These are phyloP conservation scores for Quercus phellos DNA, from an alignment of 331 rosid genomes.

Conservation along the genomic window DNA sequence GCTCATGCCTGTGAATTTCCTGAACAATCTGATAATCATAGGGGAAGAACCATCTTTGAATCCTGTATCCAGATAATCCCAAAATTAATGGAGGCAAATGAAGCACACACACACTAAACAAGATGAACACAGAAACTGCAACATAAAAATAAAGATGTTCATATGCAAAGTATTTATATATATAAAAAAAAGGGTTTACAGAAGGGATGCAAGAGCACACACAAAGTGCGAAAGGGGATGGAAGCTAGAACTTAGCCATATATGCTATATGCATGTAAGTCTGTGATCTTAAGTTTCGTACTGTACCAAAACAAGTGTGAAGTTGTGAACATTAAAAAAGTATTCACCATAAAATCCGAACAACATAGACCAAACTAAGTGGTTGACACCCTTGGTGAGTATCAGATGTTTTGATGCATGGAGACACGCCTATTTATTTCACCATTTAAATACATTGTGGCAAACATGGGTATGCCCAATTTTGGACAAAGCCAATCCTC, in stretches of 20 bases:
- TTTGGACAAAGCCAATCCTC: background rate
- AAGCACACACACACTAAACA: background rate
- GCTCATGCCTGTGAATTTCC: conserved; percentile 75
- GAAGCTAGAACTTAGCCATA: background rate
- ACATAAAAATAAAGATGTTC: background rate
- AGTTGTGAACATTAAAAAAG: background rate
- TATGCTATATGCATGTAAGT: background rate
- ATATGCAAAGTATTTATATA: background rate
- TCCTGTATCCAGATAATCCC: conserved; percentile 42
- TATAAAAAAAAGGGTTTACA: background rate
- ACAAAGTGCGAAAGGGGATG: background rate
- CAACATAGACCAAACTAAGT: background rate
- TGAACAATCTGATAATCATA: conserved; percentile 89
- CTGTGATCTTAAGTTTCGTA: background rate
- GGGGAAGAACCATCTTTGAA: conserved; percentile 94
- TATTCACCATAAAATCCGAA: background rate
- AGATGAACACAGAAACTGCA: background rate
- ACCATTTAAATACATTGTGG: too few relatives aligned
- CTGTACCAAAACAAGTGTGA: background rate
- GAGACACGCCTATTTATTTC: background rate
- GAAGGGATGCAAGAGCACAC: background rate
- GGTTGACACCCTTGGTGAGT: background rate
- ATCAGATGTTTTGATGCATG: background rate
- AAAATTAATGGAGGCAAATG: background rate
- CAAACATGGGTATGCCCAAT: background rate